Evolutionary conservation across 2,329 filamentous ascomycete species (phyloP).

Genomic region (Aspergillaceae sp.): DNA sequence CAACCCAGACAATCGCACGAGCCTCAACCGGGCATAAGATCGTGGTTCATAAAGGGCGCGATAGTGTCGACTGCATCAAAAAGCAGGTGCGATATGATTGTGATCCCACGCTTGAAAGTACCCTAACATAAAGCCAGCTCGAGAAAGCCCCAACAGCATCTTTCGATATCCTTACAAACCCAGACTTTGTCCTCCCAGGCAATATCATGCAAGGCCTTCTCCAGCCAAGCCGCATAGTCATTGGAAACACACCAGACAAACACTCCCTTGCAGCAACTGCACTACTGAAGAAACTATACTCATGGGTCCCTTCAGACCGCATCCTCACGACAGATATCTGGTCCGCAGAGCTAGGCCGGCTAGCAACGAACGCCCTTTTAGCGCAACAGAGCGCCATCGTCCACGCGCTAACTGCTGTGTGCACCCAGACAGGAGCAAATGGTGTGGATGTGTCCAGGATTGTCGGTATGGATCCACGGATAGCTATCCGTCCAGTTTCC

Average conservation of each 20-base stretch:
- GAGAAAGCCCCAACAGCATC: neutral
- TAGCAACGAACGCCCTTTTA: neutral
- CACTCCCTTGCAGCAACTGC: conserved; percentile 7
- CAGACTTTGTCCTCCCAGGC: conserved; percentile 12
- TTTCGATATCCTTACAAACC: conserved; percentile 15
- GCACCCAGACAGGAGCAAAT: neutral
- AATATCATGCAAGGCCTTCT: conserved; percentile 8
- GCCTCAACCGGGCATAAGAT: conserved; percentile 12
- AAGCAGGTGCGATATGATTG: neutral
- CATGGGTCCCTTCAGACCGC: conserved; percentile 5
- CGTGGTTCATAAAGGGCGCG: conserved; percentile 10
- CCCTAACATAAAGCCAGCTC: neutral
- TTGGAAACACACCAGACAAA: conserved; percentile 12
- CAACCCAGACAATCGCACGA: conserved; percentile 11
- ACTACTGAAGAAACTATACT: conserved; percentile 11
- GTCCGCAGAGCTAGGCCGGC: neutral
- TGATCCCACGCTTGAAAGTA: no score
- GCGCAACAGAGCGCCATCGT: neutral
- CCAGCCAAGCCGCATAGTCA: conserved; percentile 10
- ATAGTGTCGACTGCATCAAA: neutral
- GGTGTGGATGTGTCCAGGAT: neutral
- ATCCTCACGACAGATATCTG: neutral
- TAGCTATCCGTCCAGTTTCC: neutral
- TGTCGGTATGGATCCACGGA: neutral
- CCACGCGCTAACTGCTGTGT: neutral